Base-by-base conservation (phyloP, 345 rosid species). In the Camelina laxa region DNA sequence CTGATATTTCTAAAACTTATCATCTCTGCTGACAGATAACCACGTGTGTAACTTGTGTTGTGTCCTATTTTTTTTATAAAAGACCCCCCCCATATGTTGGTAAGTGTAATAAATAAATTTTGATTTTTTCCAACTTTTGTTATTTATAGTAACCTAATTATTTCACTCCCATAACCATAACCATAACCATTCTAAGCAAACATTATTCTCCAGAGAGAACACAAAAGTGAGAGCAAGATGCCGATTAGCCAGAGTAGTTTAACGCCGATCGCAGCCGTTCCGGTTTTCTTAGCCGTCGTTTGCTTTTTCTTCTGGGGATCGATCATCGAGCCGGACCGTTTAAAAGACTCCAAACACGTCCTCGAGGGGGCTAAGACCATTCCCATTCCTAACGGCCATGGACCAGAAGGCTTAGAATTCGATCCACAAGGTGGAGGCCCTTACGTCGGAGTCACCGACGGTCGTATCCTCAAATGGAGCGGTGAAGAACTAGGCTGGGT, bases 371-470 rank as follows among this genome's bases (percentile, higher is more conserved):
- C 72, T 36, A 70, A 64, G 39, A 70, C 75, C 70, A 70, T 76
- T n/a, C 67, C 80, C 22, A 17, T 70, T n/a, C 80, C 80, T 0
- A 48, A 10, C 2, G 48, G 21, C 0, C 56, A 15, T 41, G 77
- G 67, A 49, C 80, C 80, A 31, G 80, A 77, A 63, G 65, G 80
- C 50, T 58, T 77, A 33, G 80, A 71, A 6, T 77, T 70, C 1
- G 81, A 77, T 41, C 20, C 38, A 30, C n/a, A 72, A 38, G 81
- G 81, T 24, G 64, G 60, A 72, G 81, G 81, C 0, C 95, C 95
- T 0, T 91, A 85, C 16, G 87, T 75, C 2, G 84, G 88, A 16
- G 90, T 89, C 60, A 82, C 87, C 0, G 91, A 91, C 17, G 97
- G 95, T 8, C 76, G 95, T 53, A 72, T 86, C 66, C 84, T 77